A percentile compares a stretch with the other conserved stretches of the same genome.
Conservation (phyloP, 495 filamentous ascomycete species). For the Penicillium waksmanii region DNA sequence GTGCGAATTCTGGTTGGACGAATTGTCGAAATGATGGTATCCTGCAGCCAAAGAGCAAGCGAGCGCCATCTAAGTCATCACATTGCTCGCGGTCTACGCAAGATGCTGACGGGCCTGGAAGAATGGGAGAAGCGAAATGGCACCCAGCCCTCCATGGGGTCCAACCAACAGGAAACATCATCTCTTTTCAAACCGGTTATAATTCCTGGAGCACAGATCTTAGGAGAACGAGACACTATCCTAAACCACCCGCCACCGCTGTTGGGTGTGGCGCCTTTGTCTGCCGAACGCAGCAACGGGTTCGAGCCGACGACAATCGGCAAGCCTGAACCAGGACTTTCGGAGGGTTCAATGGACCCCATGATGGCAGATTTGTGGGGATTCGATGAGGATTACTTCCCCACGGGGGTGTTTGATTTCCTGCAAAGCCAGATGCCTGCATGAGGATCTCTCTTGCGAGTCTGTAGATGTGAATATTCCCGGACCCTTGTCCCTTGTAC, state of each 20-base stretch:
- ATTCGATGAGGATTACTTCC: constrained; percentile 54
- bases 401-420: constrained; percentile 54
- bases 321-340: constrained; percentile 43
- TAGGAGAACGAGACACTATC: constrained; percentile 47
- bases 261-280: constrained; percentile 48
- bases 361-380: constrained; percentile 56
- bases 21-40: constrained; percentile 52
- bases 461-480: constrained; percentile 2
- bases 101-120: constrained; percentile 54
- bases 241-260: constrained; percentile 45
- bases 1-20: constrained; percentile 50
- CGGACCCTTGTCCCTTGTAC: constrained; percentile 9
- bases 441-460: constrained; percentile 10
- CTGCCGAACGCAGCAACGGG: constrained; percentile 47
- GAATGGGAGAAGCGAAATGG: constrained; percentile 50
- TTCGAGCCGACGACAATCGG: constrained; percentile 27
- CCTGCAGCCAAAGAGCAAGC: constrained; percentile 51
- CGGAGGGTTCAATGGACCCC: constrained; percentile 49
- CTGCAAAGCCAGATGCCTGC: constrained; percentile 54
- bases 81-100: constrained; percentile 54
- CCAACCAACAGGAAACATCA: constrained; percentile 28
- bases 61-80: constrained; percentile 59
- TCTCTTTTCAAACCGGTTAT: constrained; percentile 47
- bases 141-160: constrained; percentile 24
- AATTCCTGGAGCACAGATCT: constrained; percentile 43